phyloP scores from a whole-genome alignment of 2,329 filamentous ascomycete species.

The Amylocarpus encephaloides region DNA sequence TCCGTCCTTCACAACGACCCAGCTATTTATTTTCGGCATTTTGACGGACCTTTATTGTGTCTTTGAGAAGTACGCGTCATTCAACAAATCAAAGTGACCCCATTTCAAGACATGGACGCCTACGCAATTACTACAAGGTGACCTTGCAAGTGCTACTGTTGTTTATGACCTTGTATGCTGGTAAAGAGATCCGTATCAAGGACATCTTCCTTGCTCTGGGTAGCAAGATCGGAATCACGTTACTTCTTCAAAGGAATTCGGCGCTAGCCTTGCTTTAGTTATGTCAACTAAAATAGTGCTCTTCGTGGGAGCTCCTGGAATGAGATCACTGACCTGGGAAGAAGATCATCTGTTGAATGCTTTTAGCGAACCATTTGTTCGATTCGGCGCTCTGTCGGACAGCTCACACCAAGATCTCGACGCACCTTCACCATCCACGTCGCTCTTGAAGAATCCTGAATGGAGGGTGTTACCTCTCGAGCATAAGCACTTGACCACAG shows the following conservation, averaged over 20 bases:
- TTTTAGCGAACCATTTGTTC: conserved; percentile 38
- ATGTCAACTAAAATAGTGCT: conserved; percentile 36
- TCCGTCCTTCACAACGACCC: neutral
- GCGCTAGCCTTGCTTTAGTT: neutral
- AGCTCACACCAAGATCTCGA: neutral
- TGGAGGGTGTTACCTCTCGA: conserved; percentile 51
- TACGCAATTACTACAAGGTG: too few species aligned
- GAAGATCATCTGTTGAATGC: conserved; percentile 42
- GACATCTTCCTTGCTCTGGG: too few species aligned
- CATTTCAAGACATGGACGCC: too few species aligned
- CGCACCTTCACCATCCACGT: neutral
- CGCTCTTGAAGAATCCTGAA: conserved; percentile 4
- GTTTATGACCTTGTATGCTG: too few species aligned
- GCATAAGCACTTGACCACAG: conserved; percentile 41
- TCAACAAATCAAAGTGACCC: too few species aligned
- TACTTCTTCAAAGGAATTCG: too few species aligned
- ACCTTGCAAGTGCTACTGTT: too few species aligned
- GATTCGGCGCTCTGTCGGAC: conserved; percentile 32
- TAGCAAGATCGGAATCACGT: too few species aligned
- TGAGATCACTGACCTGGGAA: conserved; percentile 48
- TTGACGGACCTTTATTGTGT: too few species aligned
- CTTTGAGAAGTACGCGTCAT: too few species aligned
- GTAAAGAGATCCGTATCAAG: too few species aligned
- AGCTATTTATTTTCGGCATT: neutral
- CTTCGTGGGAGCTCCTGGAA: conserved; percentile 56